Conservation (phyloP, 768 basidiomycete species). For the Leccinum olivaceopallidum region DNA sequence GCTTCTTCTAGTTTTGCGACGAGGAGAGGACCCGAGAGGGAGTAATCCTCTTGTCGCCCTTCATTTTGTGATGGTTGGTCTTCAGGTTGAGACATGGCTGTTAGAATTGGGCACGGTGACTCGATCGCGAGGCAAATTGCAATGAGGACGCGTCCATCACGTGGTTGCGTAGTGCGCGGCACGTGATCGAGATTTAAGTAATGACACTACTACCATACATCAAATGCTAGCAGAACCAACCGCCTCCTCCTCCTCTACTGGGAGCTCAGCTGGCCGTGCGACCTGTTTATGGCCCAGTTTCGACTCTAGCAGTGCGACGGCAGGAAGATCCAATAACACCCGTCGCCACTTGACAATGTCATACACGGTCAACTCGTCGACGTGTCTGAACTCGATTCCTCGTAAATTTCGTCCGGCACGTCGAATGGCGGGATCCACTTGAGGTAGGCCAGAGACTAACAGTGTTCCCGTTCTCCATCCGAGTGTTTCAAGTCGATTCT, state of each 20-base stretch:
- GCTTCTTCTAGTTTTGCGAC: slow-evolving; percentile 85
- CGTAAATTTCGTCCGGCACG: slow-evolving; percentile 71
- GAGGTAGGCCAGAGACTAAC: slow-evolving; percentile 68
- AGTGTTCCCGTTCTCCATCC: slow-evolving; percentile 69
- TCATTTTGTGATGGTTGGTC: slow-evolving; percentile 42
- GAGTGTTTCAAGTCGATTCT: slow-evolving; percentile 58
- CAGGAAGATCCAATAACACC: slow-evolving; percentile 77
- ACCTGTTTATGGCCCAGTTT: slow-evolving; percentile 47
- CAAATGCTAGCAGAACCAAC: not conserved
- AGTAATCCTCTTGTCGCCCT: slow-evolving; percentile 51
- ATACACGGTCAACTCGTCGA: slow-evolving; percentile 73
- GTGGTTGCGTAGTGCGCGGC: slow-evolving; percentile 10
- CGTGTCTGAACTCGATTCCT: slow-evolving; percentile 62
- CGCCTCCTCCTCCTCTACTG: slow-evolving; percentile 12
- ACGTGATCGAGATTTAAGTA: slow-evolving; percentile 5
- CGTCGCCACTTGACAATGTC: slow-evolving; percentile 83
- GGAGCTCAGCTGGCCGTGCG: slow-evolving; percentile 3
- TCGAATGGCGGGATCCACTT: slow-evolving; percentile 53
- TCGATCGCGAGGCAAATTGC: not conserved
- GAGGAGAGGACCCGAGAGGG: slow-evolving; percentile 78
- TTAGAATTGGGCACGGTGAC: not conserved
- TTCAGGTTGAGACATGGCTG: slow-evolving; percentile 42
- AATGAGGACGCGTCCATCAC: slow-evolving; percentile 32
- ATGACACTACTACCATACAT: slow-evolving; percentile 1
- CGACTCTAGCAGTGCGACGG: slow-evolving; percentile 77